Conservation (phyloP, 1,284 basidiomycete genomes). For the Ceratobasidium papillatum region DNA sequence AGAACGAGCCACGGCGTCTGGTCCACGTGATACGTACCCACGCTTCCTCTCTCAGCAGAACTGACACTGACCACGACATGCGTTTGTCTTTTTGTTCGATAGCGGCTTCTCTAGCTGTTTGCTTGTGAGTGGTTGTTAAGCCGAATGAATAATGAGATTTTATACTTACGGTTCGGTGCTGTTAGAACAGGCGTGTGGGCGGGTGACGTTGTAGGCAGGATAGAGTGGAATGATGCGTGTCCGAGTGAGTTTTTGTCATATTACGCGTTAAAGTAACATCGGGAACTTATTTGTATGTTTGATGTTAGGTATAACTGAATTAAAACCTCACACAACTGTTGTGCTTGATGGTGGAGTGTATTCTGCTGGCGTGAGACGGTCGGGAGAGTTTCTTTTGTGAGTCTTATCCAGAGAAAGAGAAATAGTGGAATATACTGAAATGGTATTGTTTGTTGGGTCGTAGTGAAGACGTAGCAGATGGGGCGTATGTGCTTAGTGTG, state of each 20-base stretch:
- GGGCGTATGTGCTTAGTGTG: slow-evolving; percentile 41
- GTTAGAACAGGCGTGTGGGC: slow-evolving; percentile 30
- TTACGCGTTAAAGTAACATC: neutral
- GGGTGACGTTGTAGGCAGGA: slow-evolving; percentile 41
- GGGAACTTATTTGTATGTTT: neutral
- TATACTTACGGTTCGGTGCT: too few species aligned
- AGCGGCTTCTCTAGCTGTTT: slow-evolving; percentile 12
- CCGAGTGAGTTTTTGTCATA: slow-evolving; percentile 15
- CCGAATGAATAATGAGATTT: too few species aligned
- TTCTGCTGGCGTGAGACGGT: slow-evolving; percentile 41
- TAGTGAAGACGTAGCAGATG: slow-evolving; percentile 40
- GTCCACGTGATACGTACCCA: slow-evolving; percentile 23
- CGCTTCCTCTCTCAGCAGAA: neutral
- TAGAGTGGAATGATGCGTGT: slow-evolving; percentile 42
- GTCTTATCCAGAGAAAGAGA: neutral
- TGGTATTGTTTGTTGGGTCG: neutral
- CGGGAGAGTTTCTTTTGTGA: slow-evolving; percentile 44
- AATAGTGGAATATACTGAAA: neutral
- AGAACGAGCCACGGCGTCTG: neutral
- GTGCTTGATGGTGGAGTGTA: slow-evolving; percentile 45
- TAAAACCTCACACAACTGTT: slow-evolving; percentile 42
- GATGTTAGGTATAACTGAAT: slow-evolving; percentile 27
- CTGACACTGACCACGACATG: slow-evolving; percentile 16
- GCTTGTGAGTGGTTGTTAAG: slow-evolving; percentile 15
- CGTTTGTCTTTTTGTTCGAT: slow-evolving; percentile 30